Evolutionary conservation across 805 yeast species (phyloP).

Genomic region (Lipomyces yamanashiensis): DNA sequence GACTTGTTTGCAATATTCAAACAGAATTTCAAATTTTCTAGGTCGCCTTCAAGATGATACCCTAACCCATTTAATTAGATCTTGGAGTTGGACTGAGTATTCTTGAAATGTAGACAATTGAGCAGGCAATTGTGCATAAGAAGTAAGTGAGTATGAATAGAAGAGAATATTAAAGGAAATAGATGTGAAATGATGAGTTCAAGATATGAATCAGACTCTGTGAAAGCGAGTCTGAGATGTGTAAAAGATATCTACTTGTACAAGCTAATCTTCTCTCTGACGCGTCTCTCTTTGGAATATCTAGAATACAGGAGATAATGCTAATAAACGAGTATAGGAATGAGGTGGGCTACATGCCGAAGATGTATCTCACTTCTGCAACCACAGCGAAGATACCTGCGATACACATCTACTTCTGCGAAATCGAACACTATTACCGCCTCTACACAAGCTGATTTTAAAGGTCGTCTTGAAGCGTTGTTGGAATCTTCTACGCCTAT

Average conservation of each 20-base stretch:
- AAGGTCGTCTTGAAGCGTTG: slow-evolving; percentile 24
- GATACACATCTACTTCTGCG: neutral
- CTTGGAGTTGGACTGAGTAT: too few species aligned
- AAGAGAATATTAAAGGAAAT: neutral
- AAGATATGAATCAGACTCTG: neutral
- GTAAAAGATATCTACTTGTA: neutral
- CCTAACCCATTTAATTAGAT: slow-evolving; percentile 4
- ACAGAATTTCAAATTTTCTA: neutral
- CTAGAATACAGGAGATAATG: neutral
- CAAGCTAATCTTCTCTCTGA: slow-evolving; percentile 36
- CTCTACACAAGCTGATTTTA: slow-evolving; percentile 19
- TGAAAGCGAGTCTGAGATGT: neutral
- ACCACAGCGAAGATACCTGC: neutral
- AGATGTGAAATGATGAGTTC: neutral
- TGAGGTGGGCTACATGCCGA: too few species aligned
- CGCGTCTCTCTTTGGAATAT: neutral
- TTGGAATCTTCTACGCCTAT: slow-evolving; percentile 5
- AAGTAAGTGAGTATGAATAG: too few species aligned
- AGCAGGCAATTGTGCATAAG: too few species aligned
- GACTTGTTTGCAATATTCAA: neutral
- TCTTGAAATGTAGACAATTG: too few species aligned
- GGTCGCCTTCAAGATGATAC: neutral
- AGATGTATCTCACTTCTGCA: too few species aligned
- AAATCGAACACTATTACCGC: neutral
- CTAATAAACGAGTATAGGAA: neutral